Evolutionary conservation across 2,329 filamentous ascomycete species (phyloP), one percentile per base, ranked within the genome.

Genomic region (Pseudonectria foliicola): DNA sequence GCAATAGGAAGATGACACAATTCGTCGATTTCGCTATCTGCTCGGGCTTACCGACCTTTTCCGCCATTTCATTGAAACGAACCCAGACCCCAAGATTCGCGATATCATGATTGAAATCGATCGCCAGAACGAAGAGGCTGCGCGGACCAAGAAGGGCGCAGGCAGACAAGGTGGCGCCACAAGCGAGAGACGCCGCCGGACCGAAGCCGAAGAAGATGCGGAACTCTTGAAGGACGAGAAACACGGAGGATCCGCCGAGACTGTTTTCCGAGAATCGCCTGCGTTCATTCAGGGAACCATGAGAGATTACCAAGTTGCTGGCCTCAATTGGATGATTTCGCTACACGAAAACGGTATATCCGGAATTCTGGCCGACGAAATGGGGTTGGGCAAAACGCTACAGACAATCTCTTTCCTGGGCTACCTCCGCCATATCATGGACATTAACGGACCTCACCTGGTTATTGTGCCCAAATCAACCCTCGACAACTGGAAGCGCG

Each of bases 331-430:
- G 92, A 75, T 98, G 29, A 88, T 98, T 49, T 96, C 89, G 10
- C 73, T 98, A 6, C 92, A 98, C 54, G 92, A 98, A 62, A 98
- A 98, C 54, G 92, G 92, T 68, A 98, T 98, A 48, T 96, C 90
- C 13, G 92, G 92, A 49, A 98, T 98, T 44, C 70, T 98, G 32
- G 92, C 92, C 42, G 92, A 98, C 56, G 92, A 98, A 66, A 98
- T 98, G 92, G 92, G 92, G 62, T 72, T 98, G 13, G 92, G 92
- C 53, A 98, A 98, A 70, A 98, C 92, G 1, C 65, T 98, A 18
- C 92, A 98, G 63, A 98, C 92, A 1, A 98, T 98, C 40, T 84
- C 92, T 2, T 98, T 98, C 64, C 67, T 98, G 24, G 92, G 92
- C 3, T 98, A 98, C 56, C 70, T 98, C 28, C 81, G 92, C 53